These are phyloP conservation scores for Stagonosporopsis chrysanthemi DNA, from an alignment of 2,329 filamentous ascomycete species.

Conservation along the genomic window DNA sequence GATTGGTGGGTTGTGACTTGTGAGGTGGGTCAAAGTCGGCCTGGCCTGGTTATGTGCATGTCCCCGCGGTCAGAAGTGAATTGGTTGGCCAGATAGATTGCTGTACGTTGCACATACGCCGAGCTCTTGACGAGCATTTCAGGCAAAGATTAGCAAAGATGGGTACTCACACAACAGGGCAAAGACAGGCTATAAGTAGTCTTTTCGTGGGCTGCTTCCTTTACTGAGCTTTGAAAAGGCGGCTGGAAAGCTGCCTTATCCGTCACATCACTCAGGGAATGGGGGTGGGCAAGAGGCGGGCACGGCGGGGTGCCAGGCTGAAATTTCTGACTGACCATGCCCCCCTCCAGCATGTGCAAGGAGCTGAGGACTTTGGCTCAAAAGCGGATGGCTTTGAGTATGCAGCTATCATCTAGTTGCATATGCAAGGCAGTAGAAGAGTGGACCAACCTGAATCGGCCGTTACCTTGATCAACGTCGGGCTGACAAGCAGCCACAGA, in stretches of 20 bases:
- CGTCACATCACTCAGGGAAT: conserved; percentile 3
- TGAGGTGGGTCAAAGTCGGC: conserved; percentile 33
- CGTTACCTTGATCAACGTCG: conserved; percentile 28
- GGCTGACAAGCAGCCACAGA: conserved; percentile 26
- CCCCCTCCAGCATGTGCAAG: conserved; percentile 28
- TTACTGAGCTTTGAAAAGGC: background rate
- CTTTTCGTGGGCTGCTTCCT: background rate
- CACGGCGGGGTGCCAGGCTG: conserved; percentile 26
- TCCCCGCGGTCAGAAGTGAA: conserved; percentile 31
- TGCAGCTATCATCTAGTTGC: conserved; percentile 48
- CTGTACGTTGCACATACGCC: conserved; percentile 25
- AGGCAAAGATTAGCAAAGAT: background rate
- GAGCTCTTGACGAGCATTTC: conserved; percentile 11
- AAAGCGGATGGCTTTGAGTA: conserved; percentile 40
- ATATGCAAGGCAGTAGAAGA: conserved; percentile 47
- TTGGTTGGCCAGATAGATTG: conserved; percentile 29
- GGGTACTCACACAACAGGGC: background rate
- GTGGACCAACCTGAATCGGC: conserved; percentile 30
- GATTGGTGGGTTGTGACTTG: conserved; percentile 34
- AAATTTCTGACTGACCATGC: conserved; percentile 24
- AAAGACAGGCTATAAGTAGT: background rate
- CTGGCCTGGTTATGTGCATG: conserved; percentile 35
- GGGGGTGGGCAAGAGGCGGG: conserved; percentile 23
- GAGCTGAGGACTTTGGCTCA: conserved; percentile 30
- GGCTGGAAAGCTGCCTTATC: background rate